Evolutionary conservation across 768 basidiomycete genomes (phyloP).

Genomic region (Dioszegia hungarica): DNA sequence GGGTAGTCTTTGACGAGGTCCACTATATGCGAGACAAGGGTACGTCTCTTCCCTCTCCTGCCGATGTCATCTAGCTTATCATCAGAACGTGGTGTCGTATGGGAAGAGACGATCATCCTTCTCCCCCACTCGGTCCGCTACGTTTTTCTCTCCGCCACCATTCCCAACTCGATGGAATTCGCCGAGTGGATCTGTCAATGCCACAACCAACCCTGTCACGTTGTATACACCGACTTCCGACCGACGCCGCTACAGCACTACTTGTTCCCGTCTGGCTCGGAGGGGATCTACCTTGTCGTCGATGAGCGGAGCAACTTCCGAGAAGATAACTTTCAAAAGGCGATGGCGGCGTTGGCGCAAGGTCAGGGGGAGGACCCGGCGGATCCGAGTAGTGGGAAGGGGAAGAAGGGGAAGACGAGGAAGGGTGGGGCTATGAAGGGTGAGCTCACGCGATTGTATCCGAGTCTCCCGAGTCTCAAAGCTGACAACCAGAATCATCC

Average conservation of each 20-base stretch:
- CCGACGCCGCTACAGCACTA: slow-evolving; percentile 98
- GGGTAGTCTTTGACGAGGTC: slow-evolving; percentile 99
- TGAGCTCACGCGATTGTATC: slow-evolving; percentile 41
- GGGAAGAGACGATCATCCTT: slow-evolving; percentile 85
- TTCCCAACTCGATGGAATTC: slow-evolving; percentile 99
- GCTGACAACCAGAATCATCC: slow-evolving; percentile 51
- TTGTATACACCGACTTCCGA: slow-evolving; percentile 98
- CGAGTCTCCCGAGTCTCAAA: not conserved
- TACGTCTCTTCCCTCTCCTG: slow-evolving; percentile 27
- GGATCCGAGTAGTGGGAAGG: slow-evolving; percentile 75
- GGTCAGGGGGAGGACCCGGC: slow-evolving; percentile 85
- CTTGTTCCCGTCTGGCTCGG: slow-evolving; percentile 91
- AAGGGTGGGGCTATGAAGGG: slow-evolving; percentile 90
- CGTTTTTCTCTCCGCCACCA: slow-evolving; percentile 97
- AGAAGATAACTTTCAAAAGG: slow-evolving; percentile 95
- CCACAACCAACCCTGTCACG: slow-evolving; percentile 96
- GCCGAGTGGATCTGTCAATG: slow-evolving; percentile 98
- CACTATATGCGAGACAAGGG: slow-evolving; percentile 98
- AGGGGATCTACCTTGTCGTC: slow-evolving; percentile 96
- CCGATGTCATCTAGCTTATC: no score
- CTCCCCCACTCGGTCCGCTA: slow-evolving; percentile 94
- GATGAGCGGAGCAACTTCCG: slow-evolving; percentile 96
- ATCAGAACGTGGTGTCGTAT: slow-evolving; percentile 95
- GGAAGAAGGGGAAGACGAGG: slow-evolving; percentile 83
- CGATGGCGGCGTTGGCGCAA: slow-evolving; percentile 89